phyloP scores from a whole-genome alignment of 306 rosid genomes.

The Datisca glomerata region DNA sequence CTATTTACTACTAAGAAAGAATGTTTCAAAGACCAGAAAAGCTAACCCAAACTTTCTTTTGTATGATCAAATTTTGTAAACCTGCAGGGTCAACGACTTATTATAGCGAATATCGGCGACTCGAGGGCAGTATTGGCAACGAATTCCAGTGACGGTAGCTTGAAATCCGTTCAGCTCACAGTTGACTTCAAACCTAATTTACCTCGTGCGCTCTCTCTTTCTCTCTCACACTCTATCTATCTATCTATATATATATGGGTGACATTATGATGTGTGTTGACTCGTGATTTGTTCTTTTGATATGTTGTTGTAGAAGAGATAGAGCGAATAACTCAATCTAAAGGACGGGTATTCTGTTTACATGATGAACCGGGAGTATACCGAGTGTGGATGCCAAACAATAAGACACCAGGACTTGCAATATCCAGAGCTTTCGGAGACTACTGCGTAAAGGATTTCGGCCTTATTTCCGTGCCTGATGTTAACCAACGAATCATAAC shows the following conservation, averaged over 20 bases:
- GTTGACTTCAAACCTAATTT: conserved; percentile 89
- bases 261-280: too few species aligned
- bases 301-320: conserved; percentile 86
- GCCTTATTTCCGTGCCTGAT: conserved; percentile 85
- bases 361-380: conserved; percentile 77
- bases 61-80: too few species aligned
- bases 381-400: conserved; percentile 70
- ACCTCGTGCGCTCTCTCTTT: conserved; percentile 54
- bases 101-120: conserved; percentile 82
- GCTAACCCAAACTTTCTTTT: too few species aligned
- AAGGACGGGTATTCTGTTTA: conserved; percentile 70
- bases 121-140: conserved; percentile 90
- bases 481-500: conserved; percentile 57
- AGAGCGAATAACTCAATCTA: conserved; percentile 67
- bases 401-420: conserved; percentile 67
- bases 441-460: conserved; percentile 61
- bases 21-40: too few species aligned
- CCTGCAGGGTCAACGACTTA: conserved; percentile 56
- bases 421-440: conserved; percentile 96
- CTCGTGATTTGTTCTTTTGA: conserved; percentile 9
- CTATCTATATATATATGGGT: conserved; percentile 5
- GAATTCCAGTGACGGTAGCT: conserved; percentile 57
- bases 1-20: too few species aligned
- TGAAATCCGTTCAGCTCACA: conserved; percentile 58
- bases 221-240: neutral